phyloP scores from a whole-genome alignment of 2,329 filamentous ascomycete genomes.

The Curvularia lunata region DNA sequence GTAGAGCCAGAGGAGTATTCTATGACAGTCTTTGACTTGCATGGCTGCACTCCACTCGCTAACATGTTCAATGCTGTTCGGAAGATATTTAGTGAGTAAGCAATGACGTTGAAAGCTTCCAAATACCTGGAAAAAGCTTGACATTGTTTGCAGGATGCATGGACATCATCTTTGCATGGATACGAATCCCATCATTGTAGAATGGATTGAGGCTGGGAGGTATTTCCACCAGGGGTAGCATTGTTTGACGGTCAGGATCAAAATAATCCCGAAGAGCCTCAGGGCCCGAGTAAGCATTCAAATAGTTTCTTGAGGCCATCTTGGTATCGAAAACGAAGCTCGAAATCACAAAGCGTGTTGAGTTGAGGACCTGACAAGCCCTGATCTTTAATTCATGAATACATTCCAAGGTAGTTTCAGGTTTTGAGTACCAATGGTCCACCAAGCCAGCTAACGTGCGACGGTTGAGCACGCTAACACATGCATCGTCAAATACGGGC shows the following conservation, averaged over 20 bases:
- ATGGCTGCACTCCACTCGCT: conserved; percentile 18
- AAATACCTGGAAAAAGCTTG: conserved; percentile 64
- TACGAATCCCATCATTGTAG: conserved; percentile 63
- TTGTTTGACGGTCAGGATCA: conserved; percentile 63
- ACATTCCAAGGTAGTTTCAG: background rate
- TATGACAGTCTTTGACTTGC: conserved; percentile 25
- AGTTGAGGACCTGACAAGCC: background rate
- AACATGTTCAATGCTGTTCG: conserved; percentile 30
- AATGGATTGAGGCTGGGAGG: conserved; percentile 64
- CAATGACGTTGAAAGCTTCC: background rate
- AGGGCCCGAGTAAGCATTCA: conserved; percentile 65
- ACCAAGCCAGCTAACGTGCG: background rate
- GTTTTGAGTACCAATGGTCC: background rate
- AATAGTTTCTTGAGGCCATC: conserved; percentile 19
- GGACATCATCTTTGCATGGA: conserved; percentile 71
- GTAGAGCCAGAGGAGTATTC: conserved; percentile 33
- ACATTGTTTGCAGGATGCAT: conserved; percentile 70
- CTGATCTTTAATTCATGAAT: conserved; percentile 3
- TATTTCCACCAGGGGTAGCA: conserved; percentile 67
- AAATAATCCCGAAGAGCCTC: conserved; percentile 66
- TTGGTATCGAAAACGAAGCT: background rate
- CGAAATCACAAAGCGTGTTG: background rate
- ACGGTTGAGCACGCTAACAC: background rate
- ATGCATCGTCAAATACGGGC: background rate
- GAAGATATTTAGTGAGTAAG: background rate